Evolutionary conservation across 2,329 filamentous ascomycete genomes (phyloP), one percentile per base, ranked within the genome.

Genomic region (Fusarium sp.): DNA sequence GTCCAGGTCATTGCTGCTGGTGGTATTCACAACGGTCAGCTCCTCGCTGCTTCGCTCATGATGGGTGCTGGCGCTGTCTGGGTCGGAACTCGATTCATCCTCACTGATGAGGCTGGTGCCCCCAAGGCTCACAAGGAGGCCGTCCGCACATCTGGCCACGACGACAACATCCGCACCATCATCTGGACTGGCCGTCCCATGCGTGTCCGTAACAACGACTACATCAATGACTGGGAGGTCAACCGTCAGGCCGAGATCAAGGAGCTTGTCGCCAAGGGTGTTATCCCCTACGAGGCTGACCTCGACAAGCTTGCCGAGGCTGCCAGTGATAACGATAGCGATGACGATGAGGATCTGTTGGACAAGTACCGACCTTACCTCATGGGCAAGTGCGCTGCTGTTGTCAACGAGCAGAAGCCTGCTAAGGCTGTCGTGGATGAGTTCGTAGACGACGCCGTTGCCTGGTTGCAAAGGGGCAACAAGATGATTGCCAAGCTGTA

Each of bases 151-250:
- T 90, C 96, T 59, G 90, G 93, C 77, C 98, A 96, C 83, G 95
- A 98, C 84, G 96, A 99, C 85, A 99, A 97, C 81, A 87, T 98
- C 82, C 93, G 94, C 82, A 99, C 96, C 56, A 94, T 98, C 83
- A 99, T 99, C 86, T 99, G 98, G 89, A 99, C 96, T 65, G 96
- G 96, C 63, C 94, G 96, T 66, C 96, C 96, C 41, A 88, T 99
- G 81, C 94, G 96, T 77, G 96, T 99, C 68, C 92, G 95, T 82
- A 96, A 90, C 82, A 99, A 98, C 87, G 84, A 92, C 12, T 99
- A 99, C 85, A 98, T 99, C 80, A 83, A 90, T 81, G 94, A 98
- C 88, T 99, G 96, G 96, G 96, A 99, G 86, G 92, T 92, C 79
- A 96, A 98, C 87, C 93, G 96, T 77, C 87, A 89, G 76, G 86